These are phyloP conservation scores for Mycena chlorophos DNA, from an alignment of 768 basidiomycete species.

Conservation along the genomic window DNA sequence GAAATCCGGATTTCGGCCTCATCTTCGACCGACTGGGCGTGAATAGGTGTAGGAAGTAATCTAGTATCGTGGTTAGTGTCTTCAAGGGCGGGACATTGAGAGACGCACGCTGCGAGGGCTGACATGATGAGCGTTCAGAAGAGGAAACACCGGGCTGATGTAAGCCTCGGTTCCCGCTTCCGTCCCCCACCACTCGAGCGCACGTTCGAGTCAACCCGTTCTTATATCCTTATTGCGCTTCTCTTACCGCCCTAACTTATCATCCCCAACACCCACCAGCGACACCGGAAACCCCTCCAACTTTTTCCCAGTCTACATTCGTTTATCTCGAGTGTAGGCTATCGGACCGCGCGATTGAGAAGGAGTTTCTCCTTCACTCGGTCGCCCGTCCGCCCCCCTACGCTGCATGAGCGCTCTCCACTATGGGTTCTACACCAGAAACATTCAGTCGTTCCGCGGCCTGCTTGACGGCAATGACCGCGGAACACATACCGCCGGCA, in stretches of 20 bases:
- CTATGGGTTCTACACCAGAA: conserved; percentile 70
- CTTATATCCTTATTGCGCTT: conserved; percentile 16
- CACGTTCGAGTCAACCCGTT: conserved; percentile 16
- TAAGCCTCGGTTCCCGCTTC: background rate
- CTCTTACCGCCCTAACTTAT: conserved; percentile 15
- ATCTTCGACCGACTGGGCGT: conserved; percentile 58
- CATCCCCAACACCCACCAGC: background rate
- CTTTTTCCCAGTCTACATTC: conserved; percentile 25
- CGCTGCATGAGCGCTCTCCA: conserved; percentile 77
- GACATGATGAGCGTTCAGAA: conserved; percentile 28
- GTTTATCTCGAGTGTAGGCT: conserved; percentile 22
- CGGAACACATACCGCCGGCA: conserved; percentile 33
- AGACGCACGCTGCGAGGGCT: conserved; percentile 75
- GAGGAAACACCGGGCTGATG: background rate
- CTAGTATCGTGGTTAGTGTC: conserved; percentile 38
- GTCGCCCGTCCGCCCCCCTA: conserved; percentile 36
- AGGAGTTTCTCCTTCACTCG: conserved; percentile 34
- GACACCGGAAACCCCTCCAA: background rate
- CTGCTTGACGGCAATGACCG: conserved; percentile 58
- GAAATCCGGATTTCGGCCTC: conserved; percentile 52
- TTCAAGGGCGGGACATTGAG: background rate
- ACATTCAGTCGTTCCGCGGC: conserved; percentile 76
- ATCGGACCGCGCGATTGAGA: conserved; percentile 30
- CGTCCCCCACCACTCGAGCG: background rate
- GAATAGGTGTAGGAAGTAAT: conserved; percentile 65